A percentile compares a stretch with the other conserved stretches of the same genome.
Conservation (phyloP, 495 filamentous ascomycete genomes). For the Lasiosphaeria hispida region DNA sequence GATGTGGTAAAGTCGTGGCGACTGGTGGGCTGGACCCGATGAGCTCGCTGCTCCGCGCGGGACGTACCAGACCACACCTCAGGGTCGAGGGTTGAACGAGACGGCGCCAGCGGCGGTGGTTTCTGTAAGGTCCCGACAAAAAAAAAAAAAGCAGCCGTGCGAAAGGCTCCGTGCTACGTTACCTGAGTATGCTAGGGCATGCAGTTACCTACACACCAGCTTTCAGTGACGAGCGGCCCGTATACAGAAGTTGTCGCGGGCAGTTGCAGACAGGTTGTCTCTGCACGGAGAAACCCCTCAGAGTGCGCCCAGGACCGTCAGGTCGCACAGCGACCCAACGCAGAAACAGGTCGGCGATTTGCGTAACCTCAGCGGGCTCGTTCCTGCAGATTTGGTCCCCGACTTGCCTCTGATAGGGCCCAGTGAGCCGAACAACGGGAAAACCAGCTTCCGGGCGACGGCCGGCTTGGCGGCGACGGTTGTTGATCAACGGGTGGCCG, state of each 20-base stretch:
- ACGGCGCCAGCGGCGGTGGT: too few species aligned
- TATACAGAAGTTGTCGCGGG: not conserved
- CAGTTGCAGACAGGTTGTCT: not conserved
- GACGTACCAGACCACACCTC: too few species aligned
- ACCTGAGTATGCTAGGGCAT: too few species aligned
- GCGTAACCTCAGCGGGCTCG: conserved; percentile 25
- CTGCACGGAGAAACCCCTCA: not conserved
- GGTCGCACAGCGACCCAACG: not conserved
- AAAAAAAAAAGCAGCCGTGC: too few species aligned
- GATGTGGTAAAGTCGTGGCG: too few species aligned
- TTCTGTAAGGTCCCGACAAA: too few species aligned
- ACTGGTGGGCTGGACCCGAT: too few species aligned
- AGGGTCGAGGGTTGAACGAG: too few species aligned
- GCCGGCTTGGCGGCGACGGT: too few species aligned
- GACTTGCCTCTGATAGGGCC: not conserved
- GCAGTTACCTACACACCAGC: not conserved
- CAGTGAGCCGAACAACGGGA: not conserved
- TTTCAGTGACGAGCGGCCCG: not conserved
- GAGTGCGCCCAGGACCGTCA: not conserved
- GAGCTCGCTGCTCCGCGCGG: too few species aligned
- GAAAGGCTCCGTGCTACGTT: too few species aligned
- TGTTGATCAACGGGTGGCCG: too few species aligned
- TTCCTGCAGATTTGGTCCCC: conserved; percentile 26
- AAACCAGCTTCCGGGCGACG: not conserved
- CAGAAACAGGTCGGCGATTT: conserved; percentile 33